phyloP scores from a whole-genome alignment of 805 yeast genomes.

The Cyberlindnera amylophila region DNA sequence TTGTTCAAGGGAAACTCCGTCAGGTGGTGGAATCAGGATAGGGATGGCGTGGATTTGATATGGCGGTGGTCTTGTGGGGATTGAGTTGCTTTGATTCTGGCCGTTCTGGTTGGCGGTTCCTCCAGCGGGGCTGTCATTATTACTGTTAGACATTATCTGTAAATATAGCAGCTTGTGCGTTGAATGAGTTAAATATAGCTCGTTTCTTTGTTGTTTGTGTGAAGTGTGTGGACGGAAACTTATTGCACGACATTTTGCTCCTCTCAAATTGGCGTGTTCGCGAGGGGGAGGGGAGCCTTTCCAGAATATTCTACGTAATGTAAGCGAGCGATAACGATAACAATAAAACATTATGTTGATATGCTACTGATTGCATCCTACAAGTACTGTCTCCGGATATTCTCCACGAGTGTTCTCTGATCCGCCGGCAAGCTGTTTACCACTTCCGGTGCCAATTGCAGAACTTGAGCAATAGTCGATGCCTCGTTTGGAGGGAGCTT shows the following conservation, averaged over 20 bases:
- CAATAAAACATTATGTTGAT: no score
- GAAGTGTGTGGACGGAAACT: no score
- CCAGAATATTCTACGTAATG: no score
- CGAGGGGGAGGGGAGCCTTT: no score
- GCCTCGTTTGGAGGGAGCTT: constrained; percentile 56
- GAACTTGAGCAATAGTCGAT: constrained; percentile 46
- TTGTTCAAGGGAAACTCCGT: constrained; percentile 13
- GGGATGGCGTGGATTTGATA: constrained; percentile 3
- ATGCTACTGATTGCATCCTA: background rate
- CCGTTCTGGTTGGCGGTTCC: background rate
- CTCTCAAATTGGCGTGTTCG: no score
- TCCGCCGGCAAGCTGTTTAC: constrained; percentile 12
- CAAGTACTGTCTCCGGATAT: constrained; percentile 11
- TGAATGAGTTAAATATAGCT: no score
- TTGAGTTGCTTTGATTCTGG: background rate
- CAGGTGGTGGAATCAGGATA: constrained; percentile 8
- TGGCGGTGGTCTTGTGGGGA: background rate
- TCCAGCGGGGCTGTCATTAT: no score
- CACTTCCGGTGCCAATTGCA: constrained; percentile 36
- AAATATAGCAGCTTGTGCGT: no score
- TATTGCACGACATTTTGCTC: no score
- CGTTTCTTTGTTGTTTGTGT: no score
- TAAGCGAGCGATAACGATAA: no score
- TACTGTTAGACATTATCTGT: no score
- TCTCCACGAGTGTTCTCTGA: constrained; percentile 14